phyloP scores from a whole-genome alignment of 2,329 filamentous ascomycete species.

The Clarireedia hainanense region DNA sequence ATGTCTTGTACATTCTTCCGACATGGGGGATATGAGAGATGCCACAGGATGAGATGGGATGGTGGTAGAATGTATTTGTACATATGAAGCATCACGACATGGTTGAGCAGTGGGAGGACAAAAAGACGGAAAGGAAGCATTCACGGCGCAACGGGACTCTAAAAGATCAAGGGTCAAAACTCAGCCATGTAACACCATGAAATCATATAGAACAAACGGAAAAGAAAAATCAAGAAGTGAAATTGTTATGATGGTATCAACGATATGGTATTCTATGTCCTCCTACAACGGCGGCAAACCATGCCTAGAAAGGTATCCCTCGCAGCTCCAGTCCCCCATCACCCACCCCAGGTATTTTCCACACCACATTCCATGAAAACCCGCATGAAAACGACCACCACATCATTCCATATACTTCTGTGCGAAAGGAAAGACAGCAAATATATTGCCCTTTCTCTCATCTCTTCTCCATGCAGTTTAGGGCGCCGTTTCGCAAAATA shows the following conservation, averaged over 20 bases:
- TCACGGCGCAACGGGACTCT: conserved; percentile 2
- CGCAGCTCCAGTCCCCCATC: neutral
- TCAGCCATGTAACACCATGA: neutral
- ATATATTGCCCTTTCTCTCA: conserved; percentile 9
- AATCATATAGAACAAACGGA: neutral
- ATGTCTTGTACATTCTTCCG: too few species aligned
- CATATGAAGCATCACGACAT: conserved; percentile 5
- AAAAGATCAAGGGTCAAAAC: neutral
- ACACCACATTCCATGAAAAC: too few species aligned
- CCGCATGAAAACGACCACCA: too few species aligned
- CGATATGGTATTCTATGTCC: conserved; percentile 5
- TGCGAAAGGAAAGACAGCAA: neutral
- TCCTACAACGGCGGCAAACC: neutral
- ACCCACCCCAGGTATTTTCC: neutral
- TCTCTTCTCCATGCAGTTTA: conserved; percentile 8
- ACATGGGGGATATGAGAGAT: too few species aligned
- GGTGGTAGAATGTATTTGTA: conserved; percentile 1
- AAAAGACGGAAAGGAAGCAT: neutral
- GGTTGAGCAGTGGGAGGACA: neutral
- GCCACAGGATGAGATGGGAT: neutral
- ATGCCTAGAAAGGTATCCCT: neutral
- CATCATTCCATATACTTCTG: conserved; percentile 1
- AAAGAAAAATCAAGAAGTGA: neutral
- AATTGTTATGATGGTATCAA: conserved; percentile 2
- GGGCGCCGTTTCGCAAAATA: conserved; percentile 14